phyloP scores from a whole-genome alignment of 306 rosid genomes.

The Spatholobus suberectus region DNA sequence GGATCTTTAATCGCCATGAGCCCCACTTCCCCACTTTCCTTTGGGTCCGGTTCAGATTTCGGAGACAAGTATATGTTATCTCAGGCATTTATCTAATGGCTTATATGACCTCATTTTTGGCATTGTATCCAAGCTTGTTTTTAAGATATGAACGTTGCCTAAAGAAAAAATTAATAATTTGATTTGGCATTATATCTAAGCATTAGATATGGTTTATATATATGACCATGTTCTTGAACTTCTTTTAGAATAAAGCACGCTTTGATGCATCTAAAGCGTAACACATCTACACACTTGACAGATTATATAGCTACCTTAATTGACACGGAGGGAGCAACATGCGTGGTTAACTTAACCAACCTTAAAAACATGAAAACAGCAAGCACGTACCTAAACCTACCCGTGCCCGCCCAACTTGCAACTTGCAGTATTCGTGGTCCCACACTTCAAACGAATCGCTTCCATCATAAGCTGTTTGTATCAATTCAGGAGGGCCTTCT shows the following conservation, averaged over 20 bases:
- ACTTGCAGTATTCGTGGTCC: slow-evolving; percentile 32
- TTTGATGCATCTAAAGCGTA: not conserved
- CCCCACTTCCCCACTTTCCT: slow-evolving; percentile 28
- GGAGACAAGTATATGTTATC: not conserved
- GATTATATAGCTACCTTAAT: not conserved
- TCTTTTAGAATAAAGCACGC: not conserved
- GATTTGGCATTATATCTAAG: not conserved
- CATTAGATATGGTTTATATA: not conserved
- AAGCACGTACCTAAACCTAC: not conserved
- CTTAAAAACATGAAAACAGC: slow-evolving; percentile 18
- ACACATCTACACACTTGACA: not conserved
- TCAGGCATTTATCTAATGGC: no score
- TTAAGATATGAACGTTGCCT: not conserved
- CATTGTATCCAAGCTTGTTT: not conserved
- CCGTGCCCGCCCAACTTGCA: not conserved
- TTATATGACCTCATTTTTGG: not conserved
- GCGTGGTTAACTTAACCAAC: slow-evolving; percentile 5
- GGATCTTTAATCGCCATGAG: slow-evolving; percentile 3
- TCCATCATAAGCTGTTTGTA: not conserved
- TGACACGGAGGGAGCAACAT: not conserved
- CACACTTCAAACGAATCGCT: not conserved
- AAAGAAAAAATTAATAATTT: not conserved
- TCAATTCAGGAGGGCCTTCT: slow-evolving; percentile 26
- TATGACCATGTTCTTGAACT: not conserved
- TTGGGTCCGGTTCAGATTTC: slow-evolving; percentile 11